Conservation (phyloP, 169 alveolate genomes). For the Eimeria acervulina region DNA sequence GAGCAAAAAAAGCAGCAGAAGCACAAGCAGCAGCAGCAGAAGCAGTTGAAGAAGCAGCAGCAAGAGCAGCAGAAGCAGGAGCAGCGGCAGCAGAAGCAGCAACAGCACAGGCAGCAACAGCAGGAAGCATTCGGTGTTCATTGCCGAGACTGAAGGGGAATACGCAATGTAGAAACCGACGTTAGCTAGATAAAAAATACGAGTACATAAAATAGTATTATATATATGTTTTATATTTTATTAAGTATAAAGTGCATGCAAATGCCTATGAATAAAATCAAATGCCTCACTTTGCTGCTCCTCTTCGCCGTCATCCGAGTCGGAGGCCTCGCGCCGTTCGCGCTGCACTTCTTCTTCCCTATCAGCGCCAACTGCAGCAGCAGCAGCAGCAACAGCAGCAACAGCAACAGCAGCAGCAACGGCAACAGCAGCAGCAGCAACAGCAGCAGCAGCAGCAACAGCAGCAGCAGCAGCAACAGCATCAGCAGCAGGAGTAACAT, state of each 20-base stretch:
- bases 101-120: too few species aligned
- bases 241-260: not conserved
- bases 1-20: not conserved
- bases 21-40: too few species aligned
- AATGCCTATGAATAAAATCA: not conserved
- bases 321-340: not conserved
- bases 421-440: not conserved
- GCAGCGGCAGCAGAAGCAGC: too few species aligned
- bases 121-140: too few species aligned
- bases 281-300: not conserved
- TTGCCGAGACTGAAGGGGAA: too few species aligned
- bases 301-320: constrained; percentile 34
- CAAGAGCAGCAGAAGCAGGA: not conserved
- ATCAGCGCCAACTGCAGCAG: constrained; percentile 13
- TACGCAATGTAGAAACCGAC: too few species aligned
- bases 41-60: not conserved
- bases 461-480: not conserved
- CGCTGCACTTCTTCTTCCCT: not conserved
- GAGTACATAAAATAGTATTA: not conserved
- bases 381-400: constrained; percentile 39
- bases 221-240: too few species aligned
- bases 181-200: not conserved
- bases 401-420: not conserved
- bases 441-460: not conserved
- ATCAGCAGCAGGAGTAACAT: not conserved